Evolutionary conservation across 2,329 filamentous ascomycete genomes (phyloP).

Genomic region (Geosmithia flava): DNA sequence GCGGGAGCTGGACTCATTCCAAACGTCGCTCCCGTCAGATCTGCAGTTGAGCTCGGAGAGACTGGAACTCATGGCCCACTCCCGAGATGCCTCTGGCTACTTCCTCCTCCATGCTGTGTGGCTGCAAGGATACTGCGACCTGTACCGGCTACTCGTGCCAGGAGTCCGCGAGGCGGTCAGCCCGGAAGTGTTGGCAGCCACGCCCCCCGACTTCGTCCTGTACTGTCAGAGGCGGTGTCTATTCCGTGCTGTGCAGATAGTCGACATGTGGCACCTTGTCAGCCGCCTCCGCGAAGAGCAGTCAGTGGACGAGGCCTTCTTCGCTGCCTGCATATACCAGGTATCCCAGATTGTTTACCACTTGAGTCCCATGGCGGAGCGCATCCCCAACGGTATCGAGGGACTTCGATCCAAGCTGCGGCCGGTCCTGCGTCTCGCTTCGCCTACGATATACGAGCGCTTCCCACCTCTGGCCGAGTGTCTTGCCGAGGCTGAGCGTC

Average conservation of each 20-base stretch:
- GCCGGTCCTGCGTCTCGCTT: background rate
- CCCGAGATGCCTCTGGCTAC: slow-evolving; percentile 9
- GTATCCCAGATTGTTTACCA: background rate
- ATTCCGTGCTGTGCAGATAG: slow-evolving; percentile 2
- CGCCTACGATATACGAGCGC: background rate
- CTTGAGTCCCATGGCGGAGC: background rate
- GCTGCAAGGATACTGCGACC: slow-evolving; percentile 10
- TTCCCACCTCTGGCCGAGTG: background rate
- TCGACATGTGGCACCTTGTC: slow-evolving; percentile 4
- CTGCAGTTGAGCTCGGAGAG: slow-evolving; percentile 6
- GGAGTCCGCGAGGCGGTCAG: slow-evolving; percentile 10
- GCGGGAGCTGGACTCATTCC: slow-evolving; percentile 7
- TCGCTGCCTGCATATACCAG: background rate
- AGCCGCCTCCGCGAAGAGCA: background rate
- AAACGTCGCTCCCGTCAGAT: slow-evolving; percentile 8
- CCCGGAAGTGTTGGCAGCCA: slow-evolving; percentile 1
- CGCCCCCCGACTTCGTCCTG: slow-evolving; percentile 2
- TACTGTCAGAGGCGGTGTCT: slow-evolving; percentile 5
- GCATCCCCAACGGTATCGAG: background rate
- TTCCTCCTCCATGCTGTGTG: slow-evolving; percentile 7
- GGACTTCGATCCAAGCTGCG: background rate
- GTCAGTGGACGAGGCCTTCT: background rate
- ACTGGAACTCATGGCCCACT: slow-evolving; percentile 12
- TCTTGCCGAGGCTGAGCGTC: background rate
- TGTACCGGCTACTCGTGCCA: slow-evolving; percentile 12